phyloP scores from a whole-genome alignment of 106 monocot species.

The Vanilla planifolia region DNA sequence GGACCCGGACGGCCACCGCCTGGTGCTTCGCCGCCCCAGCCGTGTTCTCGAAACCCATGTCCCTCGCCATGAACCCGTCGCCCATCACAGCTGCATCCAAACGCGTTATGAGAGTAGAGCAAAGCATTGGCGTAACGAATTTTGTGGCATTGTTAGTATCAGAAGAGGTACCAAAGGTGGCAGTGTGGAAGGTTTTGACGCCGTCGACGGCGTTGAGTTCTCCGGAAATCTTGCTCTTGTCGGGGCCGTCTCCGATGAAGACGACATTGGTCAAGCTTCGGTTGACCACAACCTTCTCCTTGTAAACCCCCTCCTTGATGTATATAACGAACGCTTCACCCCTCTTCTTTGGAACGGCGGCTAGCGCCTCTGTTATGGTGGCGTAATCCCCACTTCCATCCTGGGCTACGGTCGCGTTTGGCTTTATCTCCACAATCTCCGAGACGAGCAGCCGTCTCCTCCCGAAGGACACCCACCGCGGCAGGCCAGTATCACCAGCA shows the following conservation, averaged over 20 bases:
- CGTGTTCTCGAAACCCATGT: constrained; percentile 55
- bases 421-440: neutral
- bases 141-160: too few species aligned
- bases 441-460: constrained; percentile 12
- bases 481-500: neutral
- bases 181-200: constrained; percentile 24
- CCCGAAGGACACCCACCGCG: constrained; percentile 15
- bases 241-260: constrained; percentile 30
- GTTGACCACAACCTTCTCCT: constrained; percentile 25
- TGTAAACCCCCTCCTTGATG: constrained; percentile 28
- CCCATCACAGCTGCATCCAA: constrained; percentile 20
- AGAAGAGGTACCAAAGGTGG: constrained; percentile 31
- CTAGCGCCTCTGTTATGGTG: constrained; percentile 21
- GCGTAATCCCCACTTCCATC: constrained; percentile 23
- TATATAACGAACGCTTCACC: constrained; percentile 22
- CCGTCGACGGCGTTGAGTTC: constrained; percentile 15
- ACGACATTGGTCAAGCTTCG: constrained; percentile 27
- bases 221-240: constrained; percentile 20
- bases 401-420: constrained; percentile 17
- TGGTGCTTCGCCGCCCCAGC: constrained; percentile 71
- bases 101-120: too few species aligned
- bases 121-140: too few species aligned
- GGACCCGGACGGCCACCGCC: constrained; percentile 62
- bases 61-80: constrained; percentile 25
- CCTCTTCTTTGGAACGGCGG: constrained; percentile 13